A percentile compares a stretch with the other conserved stretches of the same genome.
Evolutionary conservation across 495 filamentous ascomycete species (phyloP).

Genomic region (Sabuloglossum arenarium): DNA sequence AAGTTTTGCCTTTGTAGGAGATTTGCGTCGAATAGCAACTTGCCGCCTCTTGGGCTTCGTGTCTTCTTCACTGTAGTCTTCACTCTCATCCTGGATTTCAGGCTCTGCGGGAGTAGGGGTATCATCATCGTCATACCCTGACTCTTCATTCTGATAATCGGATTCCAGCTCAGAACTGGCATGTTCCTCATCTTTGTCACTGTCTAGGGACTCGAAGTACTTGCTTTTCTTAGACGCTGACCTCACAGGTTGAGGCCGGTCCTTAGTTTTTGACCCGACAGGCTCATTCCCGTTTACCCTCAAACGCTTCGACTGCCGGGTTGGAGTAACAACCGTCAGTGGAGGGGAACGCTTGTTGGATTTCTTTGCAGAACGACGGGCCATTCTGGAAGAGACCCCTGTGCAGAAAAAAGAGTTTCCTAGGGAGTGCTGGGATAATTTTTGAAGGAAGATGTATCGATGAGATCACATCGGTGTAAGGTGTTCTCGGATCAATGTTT

Average conservation of each 20-base stretch:
- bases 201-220: constrained; percentile 22
- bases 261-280: neutral
- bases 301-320: constrained; percentile 23
- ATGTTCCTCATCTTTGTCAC: constrained; percentile 8
- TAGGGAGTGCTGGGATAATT: neutral
- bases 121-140: neutral
- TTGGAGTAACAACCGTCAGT: constrained; percentile 7
- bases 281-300: constrained; percentile 15
- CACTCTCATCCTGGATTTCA: constrained; percentile 14
- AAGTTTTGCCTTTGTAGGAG: neutral
- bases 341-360: constrained; percentile 15
- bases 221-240: constrained; percentile 34
- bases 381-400: neutral
- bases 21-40: neutral
- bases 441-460: neutral
- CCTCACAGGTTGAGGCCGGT: constrained; percentile 14
- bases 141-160: neutral
- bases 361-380: neutral
- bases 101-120: constrained; percentile 3
- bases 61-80: constrained; percentile 5
- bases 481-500: neutral
- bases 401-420: neutral
- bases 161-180: neutral
- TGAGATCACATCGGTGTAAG: neutral
- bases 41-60: neutral